Evolutionary conservation across 1,284 basidiomycete genomes (phyloP), one percentile per base, ranked within the genome.

Genomic region (Peniophora sp.): DNA sequence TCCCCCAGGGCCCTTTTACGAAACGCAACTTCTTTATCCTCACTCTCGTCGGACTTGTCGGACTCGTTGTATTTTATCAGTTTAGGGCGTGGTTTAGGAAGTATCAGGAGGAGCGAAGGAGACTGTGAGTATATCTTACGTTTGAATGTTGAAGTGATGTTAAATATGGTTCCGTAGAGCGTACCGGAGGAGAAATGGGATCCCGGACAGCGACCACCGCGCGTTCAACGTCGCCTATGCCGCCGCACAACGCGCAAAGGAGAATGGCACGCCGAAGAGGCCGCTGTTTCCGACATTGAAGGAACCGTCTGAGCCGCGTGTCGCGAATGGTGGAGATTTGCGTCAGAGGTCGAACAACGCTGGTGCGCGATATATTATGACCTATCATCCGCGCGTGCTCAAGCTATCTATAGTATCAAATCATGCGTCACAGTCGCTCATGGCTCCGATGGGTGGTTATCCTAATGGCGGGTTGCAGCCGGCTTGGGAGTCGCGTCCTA

Each of bases 151-250:
- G 5, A 24, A 42, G 46, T 50, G 47, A 47, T 49, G 14, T 39
- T 52, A n/a, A n/a, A 54, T 10, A 20, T 32, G 23, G 24, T 42
- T 51, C 49, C 36, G 48, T 49, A 81, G 78, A 55, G 68, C 77
- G 52, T 76, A 79, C 68, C 78, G 88, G 52, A 72, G 88, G 58
- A 74, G 78, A 66, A 79, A 88, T 60, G 88, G 88, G 45, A 91
- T 91, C 52, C 87, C 88, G 17, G 88, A 91, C 69, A 73, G 72
- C 51, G 88, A 90, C 68, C 73, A 79, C 56, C 75, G 88, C 36
- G 85, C 88, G 9, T 91, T 91, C 72, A 84, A 84, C 62, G 82
- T 90, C 52, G 88, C 88, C n/a, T 87, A 86, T 64, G 81, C 83
- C 55, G 83, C 84, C 51, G 86, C 76, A 22, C 65, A 72, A 57